Conservation (phyloP, 176 grass and related monocot genomes). For the Juncus effusus region DNA sequence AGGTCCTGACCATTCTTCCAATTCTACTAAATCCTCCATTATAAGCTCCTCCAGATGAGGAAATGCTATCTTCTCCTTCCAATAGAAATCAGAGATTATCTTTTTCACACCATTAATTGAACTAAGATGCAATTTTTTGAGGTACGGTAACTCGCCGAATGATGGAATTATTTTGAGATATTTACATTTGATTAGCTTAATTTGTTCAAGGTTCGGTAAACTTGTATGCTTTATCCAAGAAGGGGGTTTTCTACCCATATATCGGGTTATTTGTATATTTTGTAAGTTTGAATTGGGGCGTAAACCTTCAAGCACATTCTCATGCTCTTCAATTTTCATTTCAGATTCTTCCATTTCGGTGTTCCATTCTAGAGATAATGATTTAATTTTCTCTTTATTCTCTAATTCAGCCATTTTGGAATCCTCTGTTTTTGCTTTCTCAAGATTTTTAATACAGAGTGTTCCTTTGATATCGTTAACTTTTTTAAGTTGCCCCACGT, state of each 20-base stretch:
- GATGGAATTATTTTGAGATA: conserved; percentile 23
- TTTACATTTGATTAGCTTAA: conserved; percentile 25
- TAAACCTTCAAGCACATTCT: conserved; percentile 28
- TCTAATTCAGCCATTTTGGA: conserved; percentile 17
- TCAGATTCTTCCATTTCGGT: neutral
- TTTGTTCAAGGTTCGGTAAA: conserved; percentile 21
- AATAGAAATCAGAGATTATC: conserved; percentile 32
- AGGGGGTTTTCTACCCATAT: conserved; percentile 31
- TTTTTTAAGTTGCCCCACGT: conserved; percentile 20
- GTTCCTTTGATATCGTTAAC: conserved; percentile 28
- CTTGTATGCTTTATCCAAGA: conserved; percentile 16
- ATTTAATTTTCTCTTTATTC: conserved; percentile 31
- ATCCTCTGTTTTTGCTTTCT: conserved; percentile 2
- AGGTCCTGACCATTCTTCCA: conserved; percentile 2
- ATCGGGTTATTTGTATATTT: conserved; percentile 19
- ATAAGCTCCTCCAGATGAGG: conserved; percentile 30
- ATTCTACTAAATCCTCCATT: conserved; percentile 27
- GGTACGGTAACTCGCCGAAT: conserved; percentile 34
- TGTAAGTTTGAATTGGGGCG: conserved; percentile 34
- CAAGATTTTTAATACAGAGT: conserved; percentile 30
- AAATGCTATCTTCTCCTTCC: conserved; percentile 13
- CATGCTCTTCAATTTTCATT: neutral
- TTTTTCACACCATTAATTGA: conserved; percentile 12
- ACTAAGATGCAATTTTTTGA: conserved; percentile 27
- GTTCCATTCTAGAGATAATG: conserved; percentile 28